These are phyloP conservation scores for Pythium coloratum DNA, from an alignment of 352 stramenopile species.

Conservation along the genomic window DNA sequence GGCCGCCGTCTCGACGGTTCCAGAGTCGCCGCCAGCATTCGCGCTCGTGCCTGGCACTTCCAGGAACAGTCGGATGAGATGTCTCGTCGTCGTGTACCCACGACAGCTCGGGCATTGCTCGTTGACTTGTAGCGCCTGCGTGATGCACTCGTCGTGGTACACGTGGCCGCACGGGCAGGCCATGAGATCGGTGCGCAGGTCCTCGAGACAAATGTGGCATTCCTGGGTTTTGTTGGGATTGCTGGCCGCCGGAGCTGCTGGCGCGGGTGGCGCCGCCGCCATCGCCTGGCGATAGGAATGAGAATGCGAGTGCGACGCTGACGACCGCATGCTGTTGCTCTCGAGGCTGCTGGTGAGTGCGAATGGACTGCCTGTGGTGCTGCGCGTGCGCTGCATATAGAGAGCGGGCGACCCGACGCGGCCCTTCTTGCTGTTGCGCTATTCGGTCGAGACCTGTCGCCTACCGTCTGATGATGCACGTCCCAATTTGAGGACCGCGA, in stretches of 20 bases:
- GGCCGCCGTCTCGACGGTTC: constrained; percentile 2
- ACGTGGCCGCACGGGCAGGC: constrained; percentile 72
- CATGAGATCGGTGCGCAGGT: constrained; percentile 59
- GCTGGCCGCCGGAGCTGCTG: neutral
- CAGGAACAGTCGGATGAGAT: constrained; percentile 70
- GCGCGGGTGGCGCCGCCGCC: constrained; percentile 1
- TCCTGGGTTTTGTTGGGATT: constrained; percentile 44
- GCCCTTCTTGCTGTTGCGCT: constrained; percentile 4
- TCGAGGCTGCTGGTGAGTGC: neutral
- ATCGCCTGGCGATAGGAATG: constrained; percentile 1
- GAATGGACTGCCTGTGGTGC: constrained; percentile 9
- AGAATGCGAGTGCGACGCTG: neutral
- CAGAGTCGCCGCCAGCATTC: neutral
- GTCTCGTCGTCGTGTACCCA: constrained; percentile 34
- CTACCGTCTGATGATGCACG: neutral
- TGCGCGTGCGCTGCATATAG: constrained; percentile 25
- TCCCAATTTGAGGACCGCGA: neutral
- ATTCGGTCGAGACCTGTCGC: neutral
- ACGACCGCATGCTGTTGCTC: neutral
- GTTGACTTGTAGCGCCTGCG: constrained; percentile 74
- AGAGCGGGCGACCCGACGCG: neutral
- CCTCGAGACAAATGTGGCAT: constrained; percentile 84
- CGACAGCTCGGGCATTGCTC: constrained; percentile 75
- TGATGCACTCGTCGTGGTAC: constrained; percentile 68
- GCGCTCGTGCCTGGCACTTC: constrained; percentile 38